These are phyloP conservation scores for Kwoniella sp. DNA, from an alignment of 768 basidiomycete species.

Conservation along the genomic window DNA sequence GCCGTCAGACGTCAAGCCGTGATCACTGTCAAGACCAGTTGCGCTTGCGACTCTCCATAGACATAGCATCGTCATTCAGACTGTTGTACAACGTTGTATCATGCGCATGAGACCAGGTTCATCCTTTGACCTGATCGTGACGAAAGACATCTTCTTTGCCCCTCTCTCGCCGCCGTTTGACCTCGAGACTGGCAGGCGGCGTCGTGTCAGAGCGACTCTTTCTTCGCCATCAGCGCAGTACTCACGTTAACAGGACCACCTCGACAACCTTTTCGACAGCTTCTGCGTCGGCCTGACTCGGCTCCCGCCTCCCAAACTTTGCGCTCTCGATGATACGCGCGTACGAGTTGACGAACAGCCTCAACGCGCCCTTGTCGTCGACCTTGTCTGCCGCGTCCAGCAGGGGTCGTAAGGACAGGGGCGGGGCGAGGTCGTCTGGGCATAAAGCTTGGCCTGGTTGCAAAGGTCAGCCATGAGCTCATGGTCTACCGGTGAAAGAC, in stretches of 20 bases:
- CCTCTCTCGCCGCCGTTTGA: conserved; percentile 15
- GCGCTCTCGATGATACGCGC: conserved; percentile 35
- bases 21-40: neutral
- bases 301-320: conserved; percentile 39
- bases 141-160: neutral
- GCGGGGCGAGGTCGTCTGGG: conserved; percentile 15
- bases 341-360: conserved; percentile 35
- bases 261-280: conserved; percentile 42
- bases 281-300: conserved; percentile 39
- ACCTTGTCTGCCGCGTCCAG: conserved; percentile 13
- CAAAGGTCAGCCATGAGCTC: neutral
- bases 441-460: conserved; percentile 13
- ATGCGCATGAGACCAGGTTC: no score
- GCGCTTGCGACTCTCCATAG: no score
- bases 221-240: conserved; percentile 1
- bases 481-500: neutral
- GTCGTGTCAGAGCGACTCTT: neutral
- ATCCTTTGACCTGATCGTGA: no score
- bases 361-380: conserved; percentile 25
- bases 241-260: conserved; percentile 39
- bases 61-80: neutral
- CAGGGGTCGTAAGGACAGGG: conserved; percentile 22
- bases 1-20: neutral
- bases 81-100: conserved; percentile 17
- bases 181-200: conserved; percentile 7